phyloP scores from a whole-genome alignment of 345 rosid species.

The Balakata baccata region DNA sequence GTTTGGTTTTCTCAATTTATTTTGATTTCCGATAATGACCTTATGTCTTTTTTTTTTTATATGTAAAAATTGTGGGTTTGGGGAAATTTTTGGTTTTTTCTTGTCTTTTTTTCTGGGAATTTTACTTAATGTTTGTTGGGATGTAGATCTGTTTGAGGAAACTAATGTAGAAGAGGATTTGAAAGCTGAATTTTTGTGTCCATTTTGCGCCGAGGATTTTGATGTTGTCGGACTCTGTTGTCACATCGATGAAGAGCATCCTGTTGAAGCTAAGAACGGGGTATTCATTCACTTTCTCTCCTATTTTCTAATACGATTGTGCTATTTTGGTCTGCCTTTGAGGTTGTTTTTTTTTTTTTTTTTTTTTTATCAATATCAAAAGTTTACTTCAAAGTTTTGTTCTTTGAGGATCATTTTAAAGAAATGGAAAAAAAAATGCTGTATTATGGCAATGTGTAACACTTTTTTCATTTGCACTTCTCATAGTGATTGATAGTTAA shows the following conservation, averaged over 20 bases:
- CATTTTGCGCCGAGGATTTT: slow-evolving; percentile 79
- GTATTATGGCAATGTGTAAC: neutral
- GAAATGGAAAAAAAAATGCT: too few relatives aligned
- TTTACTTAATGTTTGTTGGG: neutral
- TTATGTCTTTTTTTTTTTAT: slow-evolving; percentile 4
- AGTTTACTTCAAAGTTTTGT: too few relatives aligned
- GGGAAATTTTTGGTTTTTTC: neutral
- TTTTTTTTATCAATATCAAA: too few relatives aligned
- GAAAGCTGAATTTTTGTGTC: slow-evolving; percentile 63
- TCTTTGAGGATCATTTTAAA: neutral
- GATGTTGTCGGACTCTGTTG: slow-evolving; percentile 86
- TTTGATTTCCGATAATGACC: neutral
- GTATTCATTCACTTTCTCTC: slow-evolving; percentile 26
- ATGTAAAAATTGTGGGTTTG: neutral
- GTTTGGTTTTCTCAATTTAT: slow-evolving; percentile 12
- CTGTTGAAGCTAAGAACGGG: slow-evolving; percentile 78
- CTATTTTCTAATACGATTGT: neutral
- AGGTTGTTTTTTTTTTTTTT: neutral
- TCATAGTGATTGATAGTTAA: neutral
- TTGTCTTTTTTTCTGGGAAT: neutral
- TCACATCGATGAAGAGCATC: slow-evolving; percentile 87
- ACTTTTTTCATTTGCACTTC: neutral
- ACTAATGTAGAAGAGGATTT: slow-evolving; percentile 58
- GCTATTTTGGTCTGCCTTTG: neutral
- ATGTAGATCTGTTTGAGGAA: slow-evolving; percentile 57